Conservation (phyloP, 2,329 filamentous ascomycete species). For the Exserohilum rostratum region DNA sequence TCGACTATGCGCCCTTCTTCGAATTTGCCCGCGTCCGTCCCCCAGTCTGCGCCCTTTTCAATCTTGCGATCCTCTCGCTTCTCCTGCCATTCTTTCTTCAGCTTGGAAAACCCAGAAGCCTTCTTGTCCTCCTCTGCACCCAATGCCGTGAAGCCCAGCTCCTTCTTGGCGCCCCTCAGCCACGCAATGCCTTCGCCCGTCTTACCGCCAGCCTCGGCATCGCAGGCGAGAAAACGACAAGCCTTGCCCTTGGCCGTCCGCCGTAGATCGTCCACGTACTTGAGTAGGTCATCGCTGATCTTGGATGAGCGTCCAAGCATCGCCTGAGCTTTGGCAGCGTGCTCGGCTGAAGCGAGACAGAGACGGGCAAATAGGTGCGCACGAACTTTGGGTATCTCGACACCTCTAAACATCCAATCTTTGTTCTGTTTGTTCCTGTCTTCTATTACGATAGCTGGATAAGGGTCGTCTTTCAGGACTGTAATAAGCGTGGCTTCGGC, state of each 20-base stretch:
- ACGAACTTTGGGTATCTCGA: constrained; percentile 85
- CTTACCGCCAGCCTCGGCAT: constrained; percentile 81
- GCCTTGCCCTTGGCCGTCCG: constrained; percentile 81
- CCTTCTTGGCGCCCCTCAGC: constrained; percentile 76
- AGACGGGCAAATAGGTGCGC: constrained; percentile 86
- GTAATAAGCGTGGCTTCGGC: constrained; percentile 90
- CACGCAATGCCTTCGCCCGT: constrained; percentile 87
- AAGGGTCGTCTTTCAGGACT: constrained; percentile 93
- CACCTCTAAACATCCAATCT: constrained; percentile 96
- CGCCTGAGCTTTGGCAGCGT: constrained; percentile 74
- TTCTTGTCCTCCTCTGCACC: constrained; percentile 51
- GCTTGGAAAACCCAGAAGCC: constrained; percentile 63
- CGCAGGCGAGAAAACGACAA: constrained; percentile 87
- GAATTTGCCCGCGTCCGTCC: constrained; percentile 79
- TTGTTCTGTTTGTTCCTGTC: constrained; percentile 80
- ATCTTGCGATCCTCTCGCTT: constrained; percentile 79
- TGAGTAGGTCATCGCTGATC: constrained; percentile 69
- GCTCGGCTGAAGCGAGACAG: constrained; percentile 86
- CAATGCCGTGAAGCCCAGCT: constrained; percentile 67
- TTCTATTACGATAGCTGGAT: constrained; percentile 80
- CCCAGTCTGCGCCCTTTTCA: constrained; percentile 75
- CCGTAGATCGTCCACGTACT: constrained; percentile 77
- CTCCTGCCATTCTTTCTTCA: constrained; percentile 78
- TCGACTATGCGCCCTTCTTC: constrained; percentile 87
- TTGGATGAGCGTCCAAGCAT: constrained; percentile 53